Base-by-base conservation (phyloP, 73 alveolate genomes). In the Paramecium caudatum region DNA sequence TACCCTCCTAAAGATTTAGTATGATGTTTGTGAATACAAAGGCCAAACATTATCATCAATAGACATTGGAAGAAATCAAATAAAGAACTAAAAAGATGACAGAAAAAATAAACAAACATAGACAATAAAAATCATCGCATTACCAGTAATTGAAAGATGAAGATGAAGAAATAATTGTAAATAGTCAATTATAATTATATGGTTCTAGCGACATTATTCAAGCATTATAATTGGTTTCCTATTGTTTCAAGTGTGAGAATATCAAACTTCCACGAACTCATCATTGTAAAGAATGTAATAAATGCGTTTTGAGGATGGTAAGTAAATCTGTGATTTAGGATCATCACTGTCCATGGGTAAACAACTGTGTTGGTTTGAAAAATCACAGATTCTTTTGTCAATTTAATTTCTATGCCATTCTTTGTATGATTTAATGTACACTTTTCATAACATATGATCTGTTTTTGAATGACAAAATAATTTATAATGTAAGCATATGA, bases 271-370 rank as follows among this genome's bases (percentile, higher is more conserved):
- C 93, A 68, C 61, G 99, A 39, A 82, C 96, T 33, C 99, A 96
- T 65, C 99, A 96, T 68, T 96, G 99, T 90, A 84, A 91, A 19
- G 68, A 86, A 36, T 96, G 99, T 85, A 93, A 95, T 43, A 82
- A 85, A 43, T 96, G 99, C 83, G 49, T 92, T 12, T 63, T 94
- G 27, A 95, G 87, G 65, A 95, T 95, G 98, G 88, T 74, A 68
- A 68, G 1, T 65, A 1, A 0, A 25, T 65, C 10, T 63, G 10
- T 15, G 3, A 86, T 63, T 55, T 49, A 62, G 93, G 99, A 96
- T 68, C 99, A 96, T 69, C 99, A 96, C 55, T 96, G 99, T 62
- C 97, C 97, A 10, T 96, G 99, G 97, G 82, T 96, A 1, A 93
- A 91, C 23, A 96, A 95, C 61, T 96, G 99, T 49, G 92, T 96